phyloP scores from a whole-genome alignment of 331 rosid genomes.

The Stylosanthes scabra region DNA sequence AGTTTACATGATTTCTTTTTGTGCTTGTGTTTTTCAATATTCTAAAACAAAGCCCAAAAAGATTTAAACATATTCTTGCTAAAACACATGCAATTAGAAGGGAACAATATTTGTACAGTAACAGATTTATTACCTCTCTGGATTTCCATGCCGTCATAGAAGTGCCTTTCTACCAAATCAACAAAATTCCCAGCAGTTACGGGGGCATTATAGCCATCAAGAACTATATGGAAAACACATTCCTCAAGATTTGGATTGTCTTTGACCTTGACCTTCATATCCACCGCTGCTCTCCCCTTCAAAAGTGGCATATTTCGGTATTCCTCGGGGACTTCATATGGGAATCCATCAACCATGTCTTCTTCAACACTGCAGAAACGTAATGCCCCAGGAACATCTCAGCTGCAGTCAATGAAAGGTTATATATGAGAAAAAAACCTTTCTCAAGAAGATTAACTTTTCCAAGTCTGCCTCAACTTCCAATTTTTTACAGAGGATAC shows the following conservation, averaged over 20 bases:
- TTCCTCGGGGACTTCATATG: slow-evolving; percentile 90
- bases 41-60: slow-evolving; percentile 7
- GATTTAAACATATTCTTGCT: slow-evolving; percentile 24
- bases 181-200: slow-evolving; percentile 94
- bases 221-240: slow-evolving; percentile 89
- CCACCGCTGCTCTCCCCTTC: slow-evolving; percentile 98
- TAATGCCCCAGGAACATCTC: slow-evolving; percentile 99
- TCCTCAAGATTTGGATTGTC: slow-evolving; percentile 88
- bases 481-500: slow-evolving; percentile 31
- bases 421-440: slow-evolving; percentile 80
- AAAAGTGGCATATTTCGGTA: slow-evolving; percentile 82
- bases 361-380: slow-evolving; percentile 99
- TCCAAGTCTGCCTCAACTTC: slow-evolving; percentile 53
- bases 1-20: not conserved
- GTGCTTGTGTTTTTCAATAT: slow-evolving; percentile 8
- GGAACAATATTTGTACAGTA: not conserved
- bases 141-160: slow-evolving; percentile 97
- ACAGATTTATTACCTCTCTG: slow-evolving; percentile 78
- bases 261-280: slow-evolving; percentile 98
- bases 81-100: slow-evolving; percentile 28
- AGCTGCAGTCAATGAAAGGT: slow-evolving; percentile 99
- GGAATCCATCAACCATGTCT: slow-evolving; percentile 98
- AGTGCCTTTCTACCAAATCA: slow-evolving; percentile 93
- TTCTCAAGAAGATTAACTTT: slow-evolving; percentile 54
- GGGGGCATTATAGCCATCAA: slow-evolving; percentile 96